These are phyloP conservation scores for Nakazawaea wyomingensis DNA, from an alignment of 805 yeast species.

Conservation along the genomic window DNA sequence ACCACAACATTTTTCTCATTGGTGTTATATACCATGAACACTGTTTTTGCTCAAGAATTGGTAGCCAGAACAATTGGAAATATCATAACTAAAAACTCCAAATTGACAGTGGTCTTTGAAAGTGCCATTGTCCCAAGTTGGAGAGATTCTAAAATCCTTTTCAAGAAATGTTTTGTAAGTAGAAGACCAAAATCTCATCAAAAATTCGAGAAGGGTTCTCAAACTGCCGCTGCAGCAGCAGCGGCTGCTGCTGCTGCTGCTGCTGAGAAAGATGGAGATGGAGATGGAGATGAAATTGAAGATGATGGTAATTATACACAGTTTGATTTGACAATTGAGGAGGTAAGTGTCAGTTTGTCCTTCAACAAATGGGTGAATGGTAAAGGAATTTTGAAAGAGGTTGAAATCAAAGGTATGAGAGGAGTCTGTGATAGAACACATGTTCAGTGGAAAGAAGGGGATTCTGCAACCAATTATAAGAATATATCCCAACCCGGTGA, in stretches of 20 bases:
- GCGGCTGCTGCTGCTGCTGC: conserved; percentile 27
- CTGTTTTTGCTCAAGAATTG: conserved; percentile 84
- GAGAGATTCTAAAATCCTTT: conserved; percentile 80
- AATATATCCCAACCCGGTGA: conserved; percentile 79
- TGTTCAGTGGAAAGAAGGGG: conserved; percentile 75
- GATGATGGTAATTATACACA: conserved; percentile 97
- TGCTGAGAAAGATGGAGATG: conserved; percentile 19
- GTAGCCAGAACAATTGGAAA: conserved; percentile 81
- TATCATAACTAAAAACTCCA: conserved; percentile 75
- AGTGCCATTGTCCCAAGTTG: conserved; percentile 93
- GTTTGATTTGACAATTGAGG: conserved; percentile 85
- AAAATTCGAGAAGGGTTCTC: conserved; percentile 65
- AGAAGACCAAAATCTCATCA: conserved; percentile 58
- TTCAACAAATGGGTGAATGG: conserved; percentile 88
- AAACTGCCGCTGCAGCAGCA: conserved; percentile 61
- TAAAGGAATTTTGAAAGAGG: conserved; percentile 74
- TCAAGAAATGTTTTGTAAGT: conserved; percentile 81
- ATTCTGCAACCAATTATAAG: conserved; percentile 76
- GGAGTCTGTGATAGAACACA: conserved; percentile 92
- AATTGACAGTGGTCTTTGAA: conserved; percentile 81
- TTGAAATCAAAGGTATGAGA: conserved; percentile 77
- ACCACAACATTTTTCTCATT: conserved; percentile 91
- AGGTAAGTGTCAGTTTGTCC: conserved; percentile 73
- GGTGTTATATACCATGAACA: conserved; percentile 69
- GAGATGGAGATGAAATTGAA: conserved; percentile 43